Evolutionary conservation across 2,329 filamentous ascomycete genomes (phyloP).

Genomic region (Huntiella bhutanensis): DNA sequence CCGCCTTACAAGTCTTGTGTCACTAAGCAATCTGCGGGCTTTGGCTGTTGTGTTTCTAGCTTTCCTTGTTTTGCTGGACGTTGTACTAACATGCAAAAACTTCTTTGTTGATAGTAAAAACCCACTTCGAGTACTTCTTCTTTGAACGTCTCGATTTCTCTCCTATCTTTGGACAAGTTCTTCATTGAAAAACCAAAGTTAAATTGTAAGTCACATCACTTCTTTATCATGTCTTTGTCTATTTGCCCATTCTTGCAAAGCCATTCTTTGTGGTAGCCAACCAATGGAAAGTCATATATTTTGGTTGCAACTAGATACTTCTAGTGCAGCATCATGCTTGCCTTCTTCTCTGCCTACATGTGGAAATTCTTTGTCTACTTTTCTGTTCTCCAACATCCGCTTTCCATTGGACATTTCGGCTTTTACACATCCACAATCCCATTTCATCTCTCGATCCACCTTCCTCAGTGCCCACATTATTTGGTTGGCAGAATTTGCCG

Average conservation of each 20-base stretch:
- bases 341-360: too few relatives aligned
- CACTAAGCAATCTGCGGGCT: not conserved
- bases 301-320: too few relatives aligned
- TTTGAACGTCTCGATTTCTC: slow-evolving; percentile 6
- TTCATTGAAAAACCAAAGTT: slow-evolving; percentile 11
- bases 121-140: not conserved
- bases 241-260: not conserved
- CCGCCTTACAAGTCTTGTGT: too few relatives aligned
- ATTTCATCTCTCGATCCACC: too few relatives aligned
- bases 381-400: too few relatives aligned
- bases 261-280: too few relatives aligned
- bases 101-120: not conserved
- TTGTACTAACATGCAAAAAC: too few relatives aligned
- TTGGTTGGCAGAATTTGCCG: not conserved
- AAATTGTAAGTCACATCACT: slow-evolving; percentile 4
- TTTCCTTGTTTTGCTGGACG: not conserved
- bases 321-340: too few relatives aligned
- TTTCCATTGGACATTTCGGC: too few relatives aligned
- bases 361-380: too few relatives aligned
- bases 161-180: slow-evolving; percentile 11
- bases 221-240: not conserved
- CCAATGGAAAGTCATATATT: too few relatives aligned
- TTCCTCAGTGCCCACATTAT: slow-evolving; percentile 3
- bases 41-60: not conserved
- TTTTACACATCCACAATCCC: too few relatives aligned